phyloP scores from a whole-genome alignment of 1,284 basidiomycete species.

The Schizopora paradoxa region DNA sequence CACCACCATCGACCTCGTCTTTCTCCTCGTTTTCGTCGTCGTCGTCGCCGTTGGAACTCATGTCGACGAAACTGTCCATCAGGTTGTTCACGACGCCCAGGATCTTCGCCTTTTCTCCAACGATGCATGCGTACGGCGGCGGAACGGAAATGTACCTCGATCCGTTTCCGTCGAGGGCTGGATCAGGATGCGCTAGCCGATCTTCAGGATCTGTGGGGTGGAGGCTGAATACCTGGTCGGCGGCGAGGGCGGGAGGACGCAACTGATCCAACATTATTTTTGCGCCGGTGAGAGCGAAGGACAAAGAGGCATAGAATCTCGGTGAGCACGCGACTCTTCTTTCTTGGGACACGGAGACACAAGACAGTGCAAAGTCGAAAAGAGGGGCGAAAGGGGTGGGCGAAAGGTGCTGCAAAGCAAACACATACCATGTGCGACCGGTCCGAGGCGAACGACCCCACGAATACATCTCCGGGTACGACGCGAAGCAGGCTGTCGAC shows the following conservation, averaged over 20 bases:
- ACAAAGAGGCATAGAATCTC: no score
- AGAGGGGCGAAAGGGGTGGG: background rate
- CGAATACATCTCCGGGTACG: conserved; percentile 44
- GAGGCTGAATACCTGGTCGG: no score
- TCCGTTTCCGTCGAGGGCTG: background rate
- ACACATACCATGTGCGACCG: conserved; percentile 67
- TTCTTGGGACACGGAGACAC: no score
- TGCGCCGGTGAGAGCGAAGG: no score
- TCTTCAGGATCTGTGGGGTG: no score
- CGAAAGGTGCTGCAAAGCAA: conserved; percentile 13
- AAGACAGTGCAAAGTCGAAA: background rate
- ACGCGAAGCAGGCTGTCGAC: conserved; percentile 38
- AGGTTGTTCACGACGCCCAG: conserved; percentile 49
- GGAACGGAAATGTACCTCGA: conserved; percentile 32
- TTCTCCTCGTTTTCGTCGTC: conserved; percentile 13
- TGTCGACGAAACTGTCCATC: conserved; percentile 55
- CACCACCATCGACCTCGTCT: conserved; percentile 6
- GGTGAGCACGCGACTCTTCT: no score
- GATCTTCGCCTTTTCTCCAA: conserved; percentile 39
- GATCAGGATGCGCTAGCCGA: no score
- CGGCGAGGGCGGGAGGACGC: background rate
- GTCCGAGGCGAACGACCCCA: conserved; percentile 68
- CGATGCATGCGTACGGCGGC: conserved; percentile 49
- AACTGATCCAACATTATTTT: background rate
- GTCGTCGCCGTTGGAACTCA: no score